Conservation (phyloP, 148 eudicot genomes). For the Drosera capensis region DNA sequence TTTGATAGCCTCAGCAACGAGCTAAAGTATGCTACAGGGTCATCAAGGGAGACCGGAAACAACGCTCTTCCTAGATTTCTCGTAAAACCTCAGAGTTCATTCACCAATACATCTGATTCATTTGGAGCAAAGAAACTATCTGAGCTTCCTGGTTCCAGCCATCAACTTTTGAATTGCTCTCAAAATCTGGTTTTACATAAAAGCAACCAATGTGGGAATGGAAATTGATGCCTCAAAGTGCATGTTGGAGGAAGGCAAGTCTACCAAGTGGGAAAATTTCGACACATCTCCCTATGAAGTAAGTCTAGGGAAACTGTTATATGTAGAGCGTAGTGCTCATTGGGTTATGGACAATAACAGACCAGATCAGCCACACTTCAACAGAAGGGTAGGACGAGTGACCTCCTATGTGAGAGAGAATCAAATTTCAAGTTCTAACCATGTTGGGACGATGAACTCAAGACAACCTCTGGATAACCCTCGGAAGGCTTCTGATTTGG, state of each 20-base stretch:
- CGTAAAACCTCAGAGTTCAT: conserved; percentile 21
- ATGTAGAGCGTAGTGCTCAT: conserved; percentile 16
- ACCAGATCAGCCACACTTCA: conserved; percentile 23
- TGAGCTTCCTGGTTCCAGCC: too few species aligned
- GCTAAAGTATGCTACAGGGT: conserved; percentile 6
- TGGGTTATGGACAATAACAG: conserved; percentile 21
- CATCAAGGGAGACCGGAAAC: conserved; percentile 9
- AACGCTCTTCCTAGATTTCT: conserved; percentile 5
- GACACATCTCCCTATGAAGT: conserved; percentile 53
- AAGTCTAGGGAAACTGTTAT: conserved; percentile 47
- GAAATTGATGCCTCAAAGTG: conserved; percentile 15
- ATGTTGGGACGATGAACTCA: conserved; percentile 13
- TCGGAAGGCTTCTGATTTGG: conserved; percentile 6
- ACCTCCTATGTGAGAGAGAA: conserved; percentile 9
- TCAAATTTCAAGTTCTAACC: conserved; percentile 6
- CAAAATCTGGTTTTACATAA: conserved; percentile 12
- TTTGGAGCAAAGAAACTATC: conserved; percentile 9
- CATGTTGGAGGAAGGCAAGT: conserved; percentile 17
- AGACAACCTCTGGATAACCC: neutral
- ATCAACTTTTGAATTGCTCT: too few species aligned
- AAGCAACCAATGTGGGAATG: conserved; percentile 9
- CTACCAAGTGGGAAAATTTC: conserved; percentile 10
- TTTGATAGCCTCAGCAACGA: conserved; percentile 14
- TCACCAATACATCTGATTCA: conserved; percentile 16
- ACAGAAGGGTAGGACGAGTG: conserved; percentile 34